Evolutionary conservation across 768 basidiomycete species (phyloP), one percentile per base, ranked within the genome.

Genomic region (Chalciporus pseudorubinellus): DNA sequence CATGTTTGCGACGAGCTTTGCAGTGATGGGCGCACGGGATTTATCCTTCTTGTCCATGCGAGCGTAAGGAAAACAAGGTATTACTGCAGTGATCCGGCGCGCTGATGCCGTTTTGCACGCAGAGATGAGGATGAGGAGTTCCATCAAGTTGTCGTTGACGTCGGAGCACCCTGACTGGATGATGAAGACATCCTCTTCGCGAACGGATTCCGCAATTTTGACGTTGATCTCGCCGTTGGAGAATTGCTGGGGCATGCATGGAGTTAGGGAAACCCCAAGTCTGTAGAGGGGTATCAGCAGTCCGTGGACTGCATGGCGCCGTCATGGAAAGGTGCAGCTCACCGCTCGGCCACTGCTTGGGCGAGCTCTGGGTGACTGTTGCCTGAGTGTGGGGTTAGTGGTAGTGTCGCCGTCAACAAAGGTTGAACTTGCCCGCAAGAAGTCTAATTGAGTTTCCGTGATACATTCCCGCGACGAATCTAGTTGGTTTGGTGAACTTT

Each of bases 301-400:
- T 74, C 72, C 72, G 69, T 74, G 72, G 75, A 74, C 69, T 60
- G 65, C 55, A 60, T 55, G 40, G 57, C 52, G 52, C 58, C 54
- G 55, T 52, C 39, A 66, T 65, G 70, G 61, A 66, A 73, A 74
- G 74, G 73, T 72, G 75, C 75, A 74, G 80, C 95, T 87, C 81
- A 97, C 95, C 92, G 87, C 81, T 97, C 92, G 65, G 92, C 90
- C 73, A 99, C 93, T 55, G 85, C 79, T 66, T 88, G 82, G 72
- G 95, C 95, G 77, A 99, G 89, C 81, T 95, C 91, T 64, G 93
- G 92, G 76, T 99, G 97, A 71, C 92, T 94, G 74, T 95, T 95
- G 69, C 95, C 95, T 97, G 73, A n/a, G 53, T 22, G 51, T 29
- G 14, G 36, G 50, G 50, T 52, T 53, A 56, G 65, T 55, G 42